Conservation (phyloP, 441 rosid species). For the Gossypium aridum region DNA sequence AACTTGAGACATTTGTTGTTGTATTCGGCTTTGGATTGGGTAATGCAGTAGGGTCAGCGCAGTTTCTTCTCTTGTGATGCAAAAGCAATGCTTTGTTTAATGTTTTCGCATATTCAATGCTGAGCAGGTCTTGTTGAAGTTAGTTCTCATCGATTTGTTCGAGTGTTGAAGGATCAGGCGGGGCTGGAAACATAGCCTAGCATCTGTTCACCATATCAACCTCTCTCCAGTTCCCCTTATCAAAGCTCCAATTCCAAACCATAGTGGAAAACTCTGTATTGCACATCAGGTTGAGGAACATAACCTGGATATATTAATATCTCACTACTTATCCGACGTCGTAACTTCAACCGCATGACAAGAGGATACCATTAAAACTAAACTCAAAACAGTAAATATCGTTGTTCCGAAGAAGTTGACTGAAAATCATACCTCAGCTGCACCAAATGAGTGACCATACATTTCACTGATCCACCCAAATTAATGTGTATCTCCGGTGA, state of each 20-base stretch:
- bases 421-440: constrained; percentile 73
- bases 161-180: constrained; percentile 61
- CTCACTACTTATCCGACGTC: constrained; percentile 58
- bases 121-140: constrained; percentile 69
- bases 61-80: constrained; percentile 76
- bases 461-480: constrained; percentile 99
- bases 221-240: constrained; percentile 90
- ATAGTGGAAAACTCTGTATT: constrained; percentile 86
- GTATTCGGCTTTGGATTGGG: constrained; percentile 15
- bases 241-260: constrained; percentile 97
- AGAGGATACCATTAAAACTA: constrained; percentile 5
- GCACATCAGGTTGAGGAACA: constrained; percentile 66
- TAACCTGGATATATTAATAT: constrained; percentile 91
- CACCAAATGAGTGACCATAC: constrained; percentile 98
- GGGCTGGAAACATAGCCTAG: constrained; percentile 89
- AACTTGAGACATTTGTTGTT: constrained; percentile 22
- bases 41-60: constrained; percentile 48
- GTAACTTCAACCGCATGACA: constrained; percentile 66
- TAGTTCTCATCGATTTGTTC: constrained; percentile 38
- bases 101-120: constrained; percentile 81
- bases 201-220: constrained; percentile 67
- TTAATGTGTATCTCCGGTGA: constrained; percentile 83
- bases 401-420: neutral
- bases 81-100: constrained; percentile 67
- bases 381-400: neutral